These are phyloP conservation scores for Aegilops speltoides DNA, from an alignment of 176 grass and related monocot genomes.

Conservation along the genomic window DNA sequence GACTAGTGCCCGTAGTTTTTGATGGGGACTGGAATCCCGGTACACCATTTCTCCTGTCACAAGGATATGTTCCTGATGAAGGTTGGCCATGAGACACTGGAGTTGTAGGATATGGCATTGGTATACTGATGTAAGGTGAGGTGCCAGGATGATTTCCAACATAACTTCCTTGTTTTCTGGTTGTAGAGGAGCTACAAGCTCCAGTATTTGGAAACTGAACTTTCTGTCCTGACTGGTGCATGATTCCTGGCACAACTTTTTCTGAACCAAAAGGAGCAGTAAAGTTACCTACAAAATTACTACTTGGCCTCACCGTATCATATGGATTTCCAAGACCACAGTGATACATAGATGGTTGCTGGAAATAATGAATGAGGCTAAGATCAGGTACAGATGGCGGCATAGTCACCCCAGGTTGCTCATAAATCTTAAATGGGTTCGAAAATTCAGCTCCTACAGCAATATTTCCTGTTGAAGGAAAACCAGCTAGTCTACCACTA, in stretches of 20 bases:
- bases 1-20: conserved; percentile 32
- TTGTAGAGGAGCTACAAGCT: conserved; percentile 40
- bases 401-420: conserved; percentile 54
- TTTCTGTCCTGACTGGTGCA: conserved; percentile 44
- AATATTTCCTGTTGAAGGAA: conserved; percentile 42
- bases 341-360: conserved; percentile 48
- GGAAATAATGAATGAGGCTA: conserved; percentile 54
- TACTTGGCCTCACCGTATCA: conserved; percentile 42
- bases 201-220: conserved; percentile 39
- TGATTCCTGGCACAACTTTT: conserved; percentile 29
- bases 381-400: conserved; percentile 58
- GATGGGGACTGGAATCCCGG: conserved; percentile 36
- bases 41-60: conserved; percentile 51
- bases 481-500: conserved; percentile 44
- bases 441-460: conserved; percentile 46
- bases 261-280: conserved; percentile 50
- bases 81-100: conserved; percentile 43
- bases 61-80: conserved; percentile 27
- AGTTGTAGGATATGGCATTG: conserved; percentile 49
- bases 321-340: conserved; percentile 62
- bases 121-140: conserved; percentile 36
- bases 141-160: conserved; percentile 47
- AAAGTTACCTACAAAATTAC: conserved; percentile 33
- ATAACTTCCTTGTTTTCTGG: conserved; percentile 39
- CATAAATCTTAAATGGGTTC: conserved; percentile 66